Percentiles rank a stretch among this genome's conserved stretches.
Conservation (phyloP, 2,329 filamentous ascomycete genomes). For the Nothomitra cinnamomea region DNA sequence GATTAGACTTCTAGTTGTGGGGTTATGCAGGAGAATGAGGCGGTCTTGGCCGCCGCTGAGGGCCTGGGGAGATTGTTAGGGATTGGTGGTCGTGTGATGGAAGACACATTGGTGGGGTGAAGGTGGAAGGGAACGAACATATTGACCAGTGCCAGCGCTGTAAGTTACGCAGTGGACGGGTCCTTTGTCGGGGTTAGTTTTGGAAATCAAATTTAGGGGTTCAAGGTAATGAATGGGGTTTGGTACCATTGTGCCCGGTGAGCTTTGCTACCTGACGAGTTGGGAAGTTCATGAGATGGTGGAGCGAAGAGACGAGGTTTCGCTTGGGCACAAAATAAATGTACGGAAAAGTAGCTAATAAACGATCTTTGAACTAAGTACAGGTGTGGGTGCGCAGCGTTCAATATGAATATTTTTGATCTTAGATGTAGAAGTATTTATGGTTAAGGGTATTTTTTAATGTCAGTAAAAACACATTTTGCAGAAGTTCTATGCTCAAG, state of each 20-base stretch:
- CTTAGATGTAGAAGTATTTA: too few relatives aligned
- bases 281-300: slow-evolving; percentile 24
- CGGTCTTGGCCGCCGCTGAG: slow-evolving; percentile 78
- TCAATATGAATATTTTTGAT: too few relatives aligned
- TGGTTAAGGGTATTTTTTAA: too few relatives aligned
- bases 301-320: too few relatives aligned
- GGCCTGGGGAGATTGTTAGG: slow-evolving; percentile 23
- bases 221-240: background rate
- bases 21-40: slow-evolving; percentile 69
- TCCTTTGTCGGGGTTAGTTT: slow-evolving; percentile 14
- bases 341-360: too few relatives aligned
- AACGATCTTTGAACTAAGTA: too few relatives aligned
- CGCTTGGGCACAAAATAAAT: too few relatives aligned
- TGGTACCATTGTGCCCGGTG: slow-evolving; percentile 22
- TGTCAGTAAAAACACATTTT: too few relatives aligned
- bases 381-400: too few relatives aligned
- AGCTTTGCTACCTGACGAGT: slow-evolving; percentile 23
- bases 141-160: slow-evolving; percentile 30
- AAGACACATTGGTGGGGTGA: too few relatives aligned
- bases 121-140: slow-evolving; percentile 16
- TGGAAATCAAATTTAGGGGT: background rate
- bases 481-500: too few relatives aligned
- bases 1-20: slow-evolving; percentile 39
- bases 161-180: slow-evolving; percentile 33
- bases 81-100: background rate